Base-by-base conservation (phyloP, 805 yeast genomes). In the Ogataea nonfermentans region DNA sequence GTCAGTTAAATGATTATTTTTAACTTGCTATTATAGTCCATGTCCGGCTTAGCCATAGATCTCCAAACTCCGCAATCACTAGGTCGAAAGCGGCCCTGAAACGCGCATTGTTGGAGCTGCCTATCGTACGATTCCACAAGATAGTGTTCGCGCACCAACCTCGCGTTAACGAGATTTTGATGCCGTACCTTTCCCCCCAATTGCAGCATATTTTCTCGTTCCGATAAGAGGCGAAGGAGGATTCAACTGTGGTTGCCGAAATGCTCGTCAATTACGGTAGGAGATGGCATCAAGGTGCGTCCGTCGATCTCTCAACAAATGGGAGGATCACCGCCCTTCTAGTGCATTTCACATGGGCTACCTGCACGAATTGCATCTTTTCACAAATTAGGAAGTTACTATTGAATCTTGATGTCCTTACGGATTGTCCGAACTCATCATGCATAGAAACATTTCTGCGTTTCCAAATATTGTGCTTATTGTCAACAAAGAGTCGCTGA, bases 391-490 rank as follows among this genome's bases (percentile, higher is more conserved):
- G 16, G 19, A 12, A 13, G 34, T 16, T 20, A 20, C n/a, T 31
- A 6, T 22, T 7, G 13, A 8, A 12, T 6, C 14, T 24, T 32
- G 36, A 32, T 32, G 36, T 28, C 36, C 10, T 16, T 13, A 6
- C 14, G 22, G 11, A 32, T 32, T 32, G 36, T 32, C 12, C 25
- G 9, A 32, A 6, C 23, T 25, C 36, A 32, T 32, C 36, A 24
- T 25, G 36, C 29, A 24, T 12, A 9, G 29, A 31, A 31, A 31
- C 13, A 6, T 32, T 22, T 28, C 36, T 24, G 29, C 29, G 12
- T 24, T 6, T 9, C 8, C 22, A 8, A 6, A 5, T 14, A 29
- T 29, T 29, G 13, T 22, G n/a, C 8, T 13, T n/a, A 31, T 14
- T 31, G 23, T 29, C 24, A 8, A 6, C 6, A 6, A 4, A 13